Evolutionary conservation across 768 basidiomycete species (phyloP).

Genomic region (Suillus bovinus): DNA sequence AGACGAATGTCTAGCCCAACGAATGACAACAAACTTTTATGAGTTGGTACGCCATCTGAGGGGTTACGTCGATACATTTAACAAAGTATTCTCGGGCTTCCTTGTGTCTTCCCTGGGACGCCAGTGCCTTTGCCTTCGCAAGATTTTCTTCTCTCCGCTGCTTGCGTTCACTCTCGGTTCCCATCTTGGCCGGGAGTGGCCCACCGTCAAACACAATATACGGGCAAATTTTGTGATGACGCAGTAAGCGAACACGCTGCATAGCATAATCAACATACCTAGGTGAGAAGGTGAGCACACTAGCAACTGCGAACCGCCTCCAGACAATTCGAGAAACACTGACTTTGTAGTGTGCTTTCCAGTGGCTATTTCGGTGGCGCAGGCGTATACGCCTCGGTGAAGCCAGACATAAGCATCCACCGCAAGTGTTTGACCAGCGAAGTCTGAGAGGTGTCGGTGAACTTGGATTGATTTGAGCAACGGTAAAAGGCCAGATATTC

Average conservation of each 20-base stretch:
- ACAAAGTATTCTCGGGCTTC: conserved; percentile 88
- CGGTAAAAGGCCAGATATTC: conserved; percentile 87
- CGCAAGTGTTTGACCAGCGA: conserved; percentile 80
- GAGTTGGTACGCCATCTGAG: conserved; percentile 95
- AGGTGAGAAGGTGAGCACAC: conserved; percentile 2
- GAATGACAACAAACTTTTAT: conserved; percentile 64
- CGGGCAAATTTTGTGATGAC: conserved; percentile 82
- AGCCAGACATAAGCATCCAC: conserved; percentile 97
- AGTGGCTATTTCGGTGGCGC: conserved; percentile 87
- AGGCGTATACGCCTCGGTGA: conserved; percentile 85
- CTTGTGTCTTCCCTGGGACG: conserved; percentile 72
- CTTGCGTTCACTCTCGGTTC: conserved; percentile 81
- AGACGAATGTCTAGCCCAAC: background rate
- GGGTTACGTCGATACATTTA: conserved; percentile 93
- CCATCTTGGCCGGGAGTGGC: conserved; percentile 90
- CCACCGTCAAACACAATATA: conserved; percentile 98
- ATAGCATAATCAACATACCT: conserved; percentile 98
- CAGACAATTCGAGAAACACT: conserved; percentile 29
- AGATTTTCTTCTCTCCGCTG: conserved; percentile 76
- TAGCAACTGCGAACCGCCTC: background rate
- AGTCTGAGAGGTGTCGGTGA: conserved; percentile 76
- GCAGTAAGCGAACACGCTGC: conserved; percentile 85
- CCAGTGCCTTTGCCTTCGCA: conserved; percentile 67
- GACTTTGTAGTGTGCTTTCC: conserved; percentile 84
- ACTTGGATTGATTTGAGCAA: conserved; percentile 89